Evolutionary conservation across 768 basidiomycete species (phyloP), one percentile per base, ranked within the genome.

Genomic region (Tulasnella sp.): DNA sequence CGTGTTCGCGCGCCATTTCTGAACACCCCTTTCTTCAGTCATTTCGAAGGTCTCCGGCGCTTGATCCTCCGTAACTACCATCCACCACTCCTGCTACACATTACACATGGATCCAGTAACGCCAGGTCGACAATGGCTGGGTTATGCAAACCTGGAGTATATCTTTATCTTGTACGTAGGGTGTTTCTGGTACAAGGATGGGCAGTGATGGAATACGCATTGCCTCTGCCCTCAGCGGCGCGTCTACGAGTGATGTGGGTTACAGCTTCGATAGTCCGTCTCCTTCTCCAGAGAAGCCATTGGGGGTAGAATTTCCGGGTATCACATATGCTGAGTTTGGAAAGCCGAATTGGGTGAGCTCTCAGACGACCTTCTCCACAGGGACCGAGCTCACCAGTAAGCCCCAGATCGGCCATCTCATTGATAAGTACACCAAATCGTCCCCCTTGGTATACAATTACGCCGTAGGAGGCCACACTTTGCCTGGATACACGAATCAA

Each of bases 361-460:
- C 49, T 2, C 4, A 14, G 49, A 17, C 31, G 6, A n/a, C n/a
- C n/a, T 2, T 12, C 6, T 23, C 11, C 4, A 14, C 23, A 15
- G 17, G 6, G 9, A 35, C 68, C 48, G 73, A n/a, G 11, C 17
- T 2, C 27, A 19, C 14, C 31, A 19, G 17, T 31, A n/a, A 15
- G 23, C 25, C 49, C 27, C 49, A 19, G 46, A 68, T 73, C 23
- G 60, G 59, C 27, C 42, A 53, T 6, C 54, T 64, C 49, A 68
- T 69, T 43, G 65, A 35, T 7, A 31, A 65, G 36, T 62, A 67
- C 32, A 67, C 63, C 32, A 73, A 71, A 23, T 41, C 59, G 15
- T 70, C 72, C 2, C 60, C 80, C 23, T 67, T 82, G 0, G 78
- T 79, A 3, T 77, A 78, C 63, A 70, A 81, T 64, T 82, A 77